Percentiles rank a stretch among this genome's conserved stretches.
phyloP scores from a whole-genome alignment of 495 filamentous ascomycete species.

The Chaetomium cochliodes region DNA sequence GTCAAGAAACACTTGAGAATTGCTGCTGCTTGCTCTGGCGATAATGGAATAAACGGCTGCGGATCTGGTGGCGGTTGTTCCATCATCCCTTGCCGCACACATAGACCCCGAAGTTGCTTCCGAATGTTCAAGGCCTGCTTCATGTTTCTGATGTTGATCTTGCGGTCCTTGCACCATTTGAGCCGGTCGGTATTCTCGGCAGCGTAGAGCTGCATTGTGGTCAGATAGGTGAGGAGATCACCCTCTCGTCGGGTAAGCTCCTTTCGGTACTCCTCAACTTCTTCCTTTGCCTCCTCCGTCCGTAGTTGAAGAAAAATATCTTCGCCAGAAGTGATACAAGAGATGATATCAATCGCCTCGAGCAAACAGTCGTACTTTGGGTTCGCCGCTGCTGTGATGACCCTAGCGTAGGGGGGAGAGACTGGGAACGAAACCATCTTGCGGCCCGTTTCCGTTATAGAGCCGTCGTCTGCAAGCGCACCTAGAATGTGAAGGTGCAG shows the following conservation, averaged over 20 bases:
- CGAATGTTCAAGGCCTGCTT: slow-evolving; percentile 68
- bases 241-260: slow-evolving; percentile 80
- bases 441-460: slow-evolving; percentile 69
- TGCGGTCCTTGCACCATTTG: slow-evolving; percentile 73
- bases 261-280: slow-evolving; percentile 66
- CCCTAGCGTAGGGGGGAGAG: slow-evolving; percentile 75
- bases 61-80: slow-evolving; percentile 43
- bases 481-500: slow-evolving; percentile 74
- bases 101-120: slow-evolving; percentile 76
- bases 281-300: slow-evolving; percentile 78
- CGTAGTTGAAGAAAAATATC: slow-evolving; percentile 80
- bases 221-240: slow-evolving; percentile 83
- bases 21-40: slow-evolving; percentile 52
- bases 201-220: slow-evolving; percentile 77
- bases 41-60: slow-evolving; percentile 47
- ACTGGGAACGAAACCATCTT: slow-evolving; percentile 83
- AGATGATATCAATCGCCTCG: slow-evolving; percentile 89
- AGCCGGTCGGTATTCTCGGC: slow-evolving; percentile 70
- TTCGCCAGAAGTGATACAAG: slow-evolving; percentile 78
- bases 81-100: slow-evolving; percentile 50
- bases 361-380: slow-evolving; percentile 66
- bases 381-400: slow-evolving; percentile 75
- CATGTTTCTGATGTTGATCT: slow-evolving; percentile 83
- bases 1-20: slow-evolving; percentile 79
- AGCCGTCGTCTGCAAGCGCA: slow-evolving; percentile 69